phyloP scores from a whole-genome alignment of 352 stramenopile genomes.

The Phytophthora pinifolia region DNA sequence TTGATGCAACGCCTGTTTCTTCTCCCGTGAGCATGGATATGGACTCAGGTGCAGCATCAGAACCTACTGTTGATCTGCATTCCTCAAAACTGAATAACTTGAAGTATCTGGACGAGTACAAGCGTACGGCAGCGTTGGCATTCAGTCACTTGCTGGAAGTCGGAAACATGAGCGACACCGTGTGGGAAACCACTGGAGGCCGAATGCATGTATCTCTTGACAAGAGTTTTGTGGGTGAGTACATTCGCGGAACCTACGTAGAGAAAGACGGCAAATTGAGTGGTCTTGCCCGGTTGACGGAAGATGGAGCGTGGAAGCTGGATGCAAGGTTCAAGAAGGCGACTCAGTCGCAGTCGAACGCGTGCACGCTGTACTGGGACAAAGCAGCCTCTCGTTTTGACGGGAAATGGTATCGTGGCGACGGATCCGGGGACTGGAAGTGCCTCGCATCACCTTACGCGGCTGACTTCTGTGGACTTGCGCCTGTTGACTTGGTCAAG shows the following conservation, averaged over 20 bases:
- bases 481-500: conserved; percentile 35
- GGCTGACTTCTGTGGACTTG: conserved; percentile 70
- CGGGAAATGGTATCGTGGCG: conserved; percentile 84
- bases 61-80: conserved; percentile 12
- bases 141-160: conserved; percentile 35
- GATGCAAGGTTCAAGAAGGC: conserved; percentile 71
- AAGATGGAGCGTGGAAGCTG: conserved; percentile 66
- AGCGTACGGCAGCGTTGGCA: conserved; percentile 42
- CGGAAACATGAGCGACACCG: conserved; percentile 30
- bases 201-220: conserved; percentile 48
- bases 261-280: conserved; percentile 70
- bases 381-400: conserved; percentile 57
- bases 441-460: conserved; percentile 53
- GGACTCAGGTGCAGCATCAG: conserved; percentile 21
- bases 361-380: conserved; percentile 69
- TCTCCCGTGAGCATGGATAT: conserved; percentile 45
- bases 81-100: conserved; percentile 38
- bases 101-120: conserved; percentile 52
- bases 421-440: conserved; percentile 81
- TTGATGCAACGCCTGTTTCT: conserved; percentile 20
- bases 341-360: conserved; percentile 70
- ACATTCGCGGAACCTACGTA: conserved; percentile 70
- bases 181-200: conserved; percentile 77
- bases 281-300: conserved; percentile 50
- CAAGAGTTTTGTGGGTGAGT: conserved; percentile 55